Percentiles rank a stretch among this genome's conserved stretches.
These are phyloP conservation scores for Ceratobasidium papillatum DNA, from an alignment of 1,284 basidiomycete species.

Conservation along the genomic window DNA sequence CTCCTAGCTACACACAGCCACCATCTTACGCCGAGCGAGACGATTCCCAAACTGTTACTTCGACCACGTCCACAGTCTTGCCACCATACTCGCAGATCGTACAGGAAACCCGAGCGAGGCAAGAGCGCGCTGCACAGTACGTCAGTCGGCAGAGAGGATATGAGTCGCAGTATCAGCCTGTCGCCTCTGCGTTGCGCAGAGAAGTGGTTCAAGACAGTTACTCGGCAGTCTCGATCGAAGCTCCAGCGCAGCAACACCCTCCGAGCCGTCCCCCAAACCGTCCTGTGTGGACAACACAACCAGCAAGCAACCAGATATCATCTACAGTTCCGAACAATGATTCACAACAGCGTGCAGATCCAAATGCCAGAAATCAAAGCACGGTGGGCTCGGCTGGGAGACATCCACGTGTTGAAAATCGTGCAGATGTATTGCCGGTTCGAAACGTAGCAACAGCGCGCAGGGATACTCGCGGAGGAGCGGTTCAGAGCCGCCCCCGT, in stretches of 20 bases:
- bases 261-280: too few relatives aligned
- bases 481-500: not conserved
- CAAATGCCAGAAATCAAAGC: not conserved
- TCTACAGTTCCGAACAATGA: not conserved
- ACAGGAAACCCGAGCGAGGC: not conserved
- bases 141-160: not conserved
- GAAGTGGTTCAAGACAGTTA: not conserved
- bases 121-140: not conserved
- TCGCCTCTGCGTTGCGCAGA: not conserved
- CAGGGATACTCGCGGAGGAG: not conserved
- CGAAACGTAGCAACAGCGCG: not conserved
- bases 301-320: not conserved
- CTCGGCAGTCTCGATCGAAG: not conserved
- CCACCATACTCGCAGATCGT: not conserved
- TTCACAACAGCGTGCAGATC: not conserved
- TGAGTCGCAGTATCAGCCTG: not conserved
- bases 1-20: not conserved
- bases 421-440: not conserved
- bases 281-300: not conserved
- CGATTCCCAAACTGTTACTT: not conserved
- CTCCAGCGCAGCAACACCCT: not conserved
- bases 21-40: not conserved
- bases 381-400: too few relatives aligned
- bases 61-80: not conserved
- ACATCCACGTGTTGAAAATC: not conserved